These are phyloP conservation scores for Aspergillaceae sp. DNA, from an alignment of 2,329 filamentous ascomycete species.

Conservation along the genomic window DNA sequence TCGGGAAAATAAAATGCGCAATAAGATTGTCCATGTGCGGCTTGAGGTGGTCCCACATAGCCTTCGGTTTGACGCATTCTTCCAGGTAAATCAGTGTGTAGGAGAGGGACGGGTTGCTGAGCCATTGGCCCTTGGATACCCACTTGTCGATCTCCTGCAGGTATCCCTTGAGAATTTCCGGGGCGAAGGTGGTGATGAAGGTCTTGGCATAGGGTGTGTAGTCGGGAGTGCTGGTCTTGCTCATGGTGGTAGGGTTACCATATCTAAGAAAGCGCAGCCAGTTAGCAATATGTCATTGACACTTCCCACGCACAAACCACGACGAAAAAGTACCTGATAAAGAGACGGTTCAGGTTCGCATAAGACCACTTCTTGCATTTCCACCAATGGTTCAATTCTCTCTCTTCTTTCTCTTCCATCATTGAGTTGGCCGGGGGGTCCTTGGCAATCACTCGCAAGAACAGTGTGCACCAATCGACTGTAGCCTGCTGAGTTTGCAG, in stretches of 20 bases:
- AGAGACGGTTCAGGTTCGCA: conserved; percentile 91
- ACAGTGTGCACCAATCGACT: conserved; percentile 92
- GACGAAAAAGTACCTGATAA: conserved; percentile 58
- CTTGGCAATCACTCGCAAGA: conserved; percentile 83
- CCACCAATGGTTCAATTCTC: conserved; percentile 97
- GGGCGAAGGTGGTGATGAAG: conserved; percentile 85
- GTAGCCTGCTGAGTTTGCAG: conserved; percentile 74
- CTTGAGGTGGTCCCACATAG: conserved; percentile 92
- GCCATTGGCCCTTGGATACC: conserved; percentile 82
- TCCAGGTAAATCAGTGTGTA: conserved; percentile 93
- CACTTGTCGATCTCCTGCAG: conserved; percentile 93
- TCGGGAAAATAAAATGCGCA: conserved; percentile 89
- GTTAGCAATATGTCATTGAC: conserved; percentile 1
- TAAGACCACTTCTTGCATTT: conserved; percentile 99
- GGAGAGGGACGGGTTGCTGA: conserved; percentile 87
- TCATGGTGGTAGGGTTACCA: conserved; percentile 71
- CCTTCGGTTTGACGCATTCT: conserved; percentile 93
- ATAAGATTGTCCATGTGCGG: conserved; percentile 88
- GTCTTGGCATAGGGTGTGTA: conserved; percentile 77
- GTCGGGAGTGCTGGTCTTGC: conserved; percentile 65
- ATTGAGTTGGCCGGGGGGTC: conserved; percentile 70
- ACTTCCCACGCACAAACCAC: background rate
- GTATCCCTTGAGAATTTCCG: conserved; percentile 93
- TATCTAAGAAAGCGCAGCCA: conserved; percentile 50
- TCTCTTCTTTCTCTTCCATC: conserved; percentile 69